Evolutionary conservation across 1,139 yeast genomes (phyloP).

Genomic region (Lodderomyces metapsilosis): DNA sequence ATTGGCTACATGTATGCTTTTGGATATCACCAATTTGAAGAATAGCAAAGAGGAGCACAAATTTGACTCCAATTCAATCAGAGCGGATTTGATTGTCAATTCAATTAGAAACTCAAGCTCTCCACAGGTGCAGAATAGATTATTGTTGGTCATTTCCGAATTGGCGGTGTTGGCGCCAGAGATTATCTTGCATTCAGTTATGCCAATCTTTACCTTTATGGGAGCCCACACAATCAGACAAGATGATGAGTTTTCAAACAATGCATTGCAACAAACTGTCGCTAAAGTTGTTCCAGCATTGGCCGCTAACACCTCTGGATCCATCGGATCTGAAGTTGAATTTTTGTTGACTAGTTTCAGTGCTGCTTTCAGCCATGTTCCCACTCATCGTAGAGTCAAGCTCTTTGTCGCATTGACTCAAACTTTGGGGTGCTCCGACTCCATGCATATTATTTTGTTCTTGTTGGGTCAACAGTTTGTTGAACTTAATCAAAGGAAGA

Average conservation of each 20-base stretch:
- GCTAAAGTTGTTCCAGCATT: slow-evolving; percentile 90
- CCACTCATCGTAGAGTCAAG: slow-evolving; percentile 91
- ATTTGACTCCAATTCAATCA: slow-evolving; percentile 64
- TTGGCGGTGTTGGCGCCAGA: slow-evolving; percentile 90
- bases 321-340: slow-evolving; percentile 65
- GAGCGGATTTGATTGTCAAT: slow-evolving; percentile 89
- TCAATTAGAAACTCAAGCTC: slow-evolving; percentile 86
- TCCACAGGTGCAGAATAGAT: slow-evolving; percentile 91
- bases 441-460: slow-evolving; percentile 72
- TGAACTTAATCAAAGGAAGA: slow-evolving; percentile 51
- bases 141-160: slow-evolving; percentile 80
- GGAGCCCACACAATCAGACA: slow-evolving; percentile 97
- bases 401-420: slow-evolving; percentile 74
- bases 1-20: slow-evolving; percentile 81
- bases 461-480: slow-evolving; percentile 79
- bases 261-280: slow-evolving; percentile 91
- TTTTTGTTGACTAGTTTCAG: slow-evolving; percentile 85
- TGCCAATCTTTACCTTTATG: slow-evolving; percentile 99
- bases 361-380: slow-evolving; percentile 92
- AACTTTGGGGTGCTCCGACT: slow-evolving; percentile 67
- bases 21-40: slow-evolving; percentile 58
- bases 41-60: slow-evolving; percentile 16
- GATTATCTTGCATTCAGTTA: slow-evolving; percentile 87
- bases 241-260: slow-evolving; percentile 92
- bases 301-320: slow-evolving; percentile 56